A percentile compares a stretch with the other conserved stretches of the same genome.
phyloP scores from a whole-genome alignment of 2,329 filamentous ascomycete genomes.

The Xylariaceae sp. region DNA sequence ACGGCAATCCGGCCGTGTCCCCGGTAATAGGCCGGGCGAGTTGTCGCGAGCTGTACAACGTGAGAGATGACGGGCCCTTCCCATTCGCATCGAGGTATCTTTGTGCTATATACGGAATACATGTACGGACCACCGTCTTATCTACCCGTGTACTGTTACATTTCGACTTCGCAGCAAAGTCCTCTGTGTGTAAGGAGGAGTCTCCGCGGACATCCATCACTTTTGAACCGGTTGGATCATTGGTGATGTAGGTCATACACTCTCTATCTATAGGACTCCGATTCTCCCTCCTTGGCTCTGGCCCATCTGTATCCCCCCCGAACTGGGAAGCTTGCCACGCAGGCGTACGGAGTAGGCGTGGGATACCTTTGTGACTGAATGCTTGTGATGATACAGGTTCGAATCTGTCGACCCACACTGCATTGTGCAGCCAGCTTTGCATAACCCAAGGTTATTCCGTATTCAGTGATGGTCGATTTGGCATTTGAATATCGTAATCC shows the following conservation, averaged over 20 bases:
- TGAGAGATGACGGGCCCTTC: neutral
- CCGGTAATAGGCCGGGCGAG: neutral
- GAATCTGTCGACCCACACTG: neutral
- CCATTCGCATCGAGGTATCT: neutral
- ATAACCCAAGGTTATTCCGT: neutral
- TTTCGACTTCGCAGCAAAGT: neutral
- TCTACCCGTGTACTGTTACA: neutral
- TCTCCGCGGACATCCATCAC: neutral
- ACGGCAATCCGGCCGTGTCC: neutral
- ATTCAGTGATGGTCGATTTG: neutral
- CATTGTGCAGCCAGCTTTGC: neutral
- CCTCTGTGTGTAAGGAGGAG: neutral
- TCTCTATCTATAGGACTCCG: neutral
- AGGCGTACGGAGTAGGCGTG: neutral
- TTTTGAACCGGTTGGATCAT: neutral
- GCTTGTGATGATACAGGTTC: neutral
- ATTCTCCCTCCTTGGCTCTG: neutral
- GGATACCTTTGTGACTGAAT: neutral
- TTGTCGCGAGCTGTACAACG: neutral
- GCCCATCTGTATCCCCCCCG: neutral
- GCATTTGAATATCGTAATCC: neutral
- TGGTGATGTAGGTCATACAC: neutral
- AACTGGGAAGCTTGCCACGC: neutral
- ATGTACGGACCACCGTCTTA: neutral
- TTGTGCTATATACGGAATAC: neutral